Evolutionary conservation across 768 basidiomycete species (phyloP).

Genomic region (Tricholoma sp.): DNA sequence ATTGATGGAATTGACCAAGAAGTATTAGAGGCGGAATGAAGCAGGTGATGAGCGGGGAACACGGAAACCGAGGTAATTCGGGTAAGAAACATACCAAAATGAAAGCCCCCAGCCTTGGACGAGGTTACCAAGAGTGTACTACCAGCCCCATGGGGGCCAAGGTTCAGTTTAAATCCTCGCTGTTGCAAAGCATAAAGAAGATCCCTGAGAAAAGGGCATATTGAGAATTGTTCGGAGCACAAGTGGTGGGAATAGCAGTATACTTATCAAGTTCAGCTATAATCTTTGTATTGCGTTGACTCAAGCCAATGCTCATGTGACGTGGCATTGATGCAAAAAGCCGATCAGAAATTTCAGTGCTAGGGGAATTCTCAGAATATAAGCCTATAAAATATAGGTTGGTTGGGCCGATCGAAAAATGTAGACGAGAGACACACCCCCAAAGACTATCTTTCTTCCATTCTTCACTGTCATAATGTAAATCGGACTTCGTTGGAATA

Average conservation of each 20-base stretch:
- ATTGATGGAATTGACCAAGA: no score
- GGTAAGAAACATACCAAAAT: conserved; percentile 43
- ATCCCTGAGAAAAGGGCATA: conserved; percentile 22
- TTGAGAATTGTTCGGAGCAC: neutral
- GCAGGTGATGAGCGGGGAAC: no score
- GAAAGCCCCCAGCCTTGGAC: conserved; percentile 56
- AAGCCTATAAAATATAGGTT: conserved; percentile 17
- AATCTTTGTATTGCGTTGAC: conserved; percentile 25
- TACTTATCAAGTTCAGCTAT: conserved; percentile 57
- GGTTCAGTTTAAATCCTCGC: conserved; percentile 51
- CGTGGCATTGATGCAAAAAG: conserved; percentile 45
- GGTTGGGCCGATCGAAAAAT: neutral
- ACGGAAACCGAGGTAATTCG: no score
- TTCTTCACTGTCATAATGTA: conserved; percentile 16
- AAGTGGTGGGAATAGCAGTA: conserved; percentile 13
- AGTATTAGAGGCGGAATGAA: no score
- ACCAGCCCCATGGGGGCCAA: conserved; percentile 50
- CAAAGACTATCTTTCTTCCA: conserved; percentile 18
- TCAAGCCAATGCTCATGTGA: conserved; percentile 21
- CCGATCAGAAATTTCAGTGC: conserved; percentile 49
- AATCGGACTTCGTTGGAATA: conserved; percentile 50
- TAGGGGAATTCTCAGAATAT: conserved; percentile 45
- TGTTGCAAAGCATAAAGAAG: conserved; percentile 51
- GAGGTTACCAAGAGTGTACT: conserved; percentile 42
- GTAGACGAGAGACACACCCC: conserved; percentile 17